Conservation (phyloP, 225 moss, liverwort and hornwort genomes). For the Pleurozium schreberi region DNA sequence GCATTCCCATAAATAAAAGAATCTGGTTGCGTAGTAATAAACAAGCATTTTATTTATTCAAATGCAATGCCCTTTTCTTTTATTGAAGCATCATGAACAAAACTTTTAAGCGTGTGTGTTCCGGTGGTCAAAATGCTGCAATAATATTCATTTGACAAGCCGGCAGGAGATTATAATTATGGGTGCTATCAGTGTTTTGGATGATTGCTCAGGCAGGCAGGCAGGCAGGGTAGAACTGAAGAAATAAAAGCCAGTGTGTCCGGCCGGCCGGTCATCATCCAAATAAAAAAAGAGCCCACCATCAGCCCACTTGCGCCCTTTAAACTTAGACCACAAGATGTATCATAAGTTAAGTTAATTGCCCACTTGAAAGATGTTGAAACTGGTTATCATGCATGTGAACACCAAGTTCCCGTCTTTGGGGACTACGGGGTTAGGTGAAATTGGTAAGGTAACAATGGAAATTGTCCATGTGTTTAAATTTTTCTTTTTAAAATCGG, state of each 20-base stretch:
- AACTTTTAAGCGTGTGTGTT: not conserved
- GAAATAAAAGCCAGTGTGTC: not conserved
- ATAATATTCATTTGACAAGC: not conserved
- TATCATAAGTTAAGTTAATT: not conserved
- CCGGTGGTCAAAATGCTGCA: not conserved
- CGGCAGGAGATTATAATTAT: not conserved
- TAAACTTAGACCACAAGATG: not conserved
- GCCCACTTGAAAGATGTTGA: not conserved
- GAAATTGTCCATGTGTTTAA: no score
- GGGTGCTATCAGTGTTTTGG: not conserved
- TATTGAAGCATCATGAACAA: not conserved
- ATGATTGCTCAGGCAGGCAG: not conserved
- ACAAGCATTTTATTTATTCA: not conserved
- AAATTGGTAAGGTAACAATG: no score
- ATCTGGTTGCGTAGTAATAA: fast-evolving
- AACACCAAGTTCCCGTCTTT: no score
- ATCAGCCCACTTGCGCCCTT: not conserved
- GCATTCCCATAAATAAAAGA: not conserved
- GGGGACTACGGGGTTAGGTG: no score
- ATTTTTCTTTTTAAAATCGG: no score
- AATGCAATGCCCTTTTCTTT: not conserved
- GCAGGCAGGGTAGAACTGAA: not conserved
- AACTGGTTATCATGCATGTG: no score
- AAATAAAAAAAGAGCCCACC: not conserved
- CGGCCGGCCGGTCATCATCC: not conserved